Conservation (phyloP, 495 filamentous ascomycete species). For the Usnea hakonensis region DNA sequence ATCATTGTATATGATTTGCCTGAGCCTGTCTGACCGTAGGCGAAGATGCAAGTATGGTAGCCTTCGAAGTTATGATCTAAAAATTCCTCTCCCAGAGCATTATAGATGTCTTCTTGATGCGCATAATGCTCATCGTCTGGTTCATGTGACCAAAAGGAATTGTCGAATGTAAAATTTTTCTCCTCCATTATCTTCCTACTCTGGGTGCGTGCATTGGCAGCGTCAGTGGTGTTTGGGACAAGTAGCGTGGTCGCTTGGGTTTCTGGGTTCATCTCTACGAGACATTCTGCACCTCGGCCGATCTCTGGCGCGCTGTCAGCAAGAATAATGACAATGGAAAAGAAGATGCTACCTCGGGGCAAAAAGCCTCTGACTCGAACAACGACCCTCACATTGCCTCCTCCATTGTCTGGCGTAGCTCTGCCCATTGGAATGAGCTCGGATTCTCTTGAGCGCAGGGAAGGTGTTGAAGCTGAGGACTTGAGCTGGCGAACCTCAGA, state of each 20-base stretch:
- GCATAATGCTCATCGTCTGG: slow-evolving; percentile 66
- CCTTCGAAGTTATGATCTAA: slow-evolving; percentile 99
- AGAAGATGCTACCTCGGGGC: slow-evolving; percentile 59
- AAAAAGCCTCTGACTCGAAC: slow-evolving; percentile 88
- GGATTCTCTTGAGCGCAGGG: slow-evolving; percentile 64
- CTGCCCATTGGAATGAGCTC: slow-evolving; percentile 38
- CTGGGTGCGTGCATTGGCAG: slow-evolving; percentile 58
- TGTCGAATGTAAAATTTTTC: slow-evolving; percentile 92
- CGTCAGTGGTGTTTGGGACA: slow-evolving; percentile 54
- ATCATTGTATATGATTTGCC: slow-evolving; percentile 99
- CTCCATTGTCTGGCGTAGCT: slow-evolving; percentile 40
- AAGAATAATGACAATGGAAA: slow-evolving; percentile 1
- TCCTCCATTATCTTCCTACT: slow-evolving; percentile 74
- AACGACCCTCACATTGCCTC: slow-evolving; percentile 89
- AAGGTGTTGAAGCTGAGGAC: slow-evolving; percentile 56
- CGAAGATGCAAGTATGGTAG: slow-evolving; percentile 98
- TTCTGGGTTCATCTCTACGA: slow-evolving; percentile 81
- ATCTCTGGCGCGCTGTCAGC: slow-evolving; percentile 51
- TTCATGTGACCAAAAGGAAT: slow-evolving; percentile 93
- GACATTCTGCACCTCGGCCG: slow-evolving; percentile 69
- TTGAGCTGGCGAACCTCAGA: slow-evolving; percentile 37
- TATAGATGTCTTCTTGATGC: slow-evolving; percentile 88
- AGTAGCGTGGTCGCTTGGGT: slow-evolving; percentile 76
- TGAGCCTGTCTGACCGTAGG: slow-evolving; percentile 95
- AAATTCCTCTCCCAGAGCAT: slow-evolving; percentile 90